Evolutionary conservation across 106 monocot genomes (phyloP), one percentile per base, ranked within the genome.

Genomic region (Vanilla planifolia): DNA sequence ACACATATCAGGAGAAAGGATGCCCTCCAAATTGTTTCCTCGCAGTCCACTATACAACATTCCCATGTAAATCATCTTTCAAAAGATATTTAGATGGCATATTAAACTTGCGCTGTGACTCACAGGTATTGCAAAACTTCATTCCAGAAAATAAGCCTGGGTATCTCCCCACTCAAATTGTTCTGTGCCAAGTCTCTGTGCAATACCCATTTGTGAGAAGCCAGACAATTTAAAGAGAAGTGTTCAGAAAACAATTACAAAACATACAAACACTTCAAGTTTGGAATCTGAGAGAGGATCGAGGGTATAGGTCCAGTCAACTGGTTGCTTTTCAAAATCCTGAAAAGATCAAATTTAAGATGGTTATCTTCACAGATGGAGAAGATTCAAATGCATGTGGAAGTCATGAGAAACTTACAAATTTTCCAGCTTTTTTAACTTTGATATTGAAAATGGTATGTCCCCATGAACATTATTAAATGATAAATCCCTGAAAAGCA

Each of bases 91-190:
- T n/a, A 17, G 1, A 45, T 7, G 46, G 4, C n/a, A 43, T 1
- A 30, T n/a, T 0, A 16, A 44, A 15, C 10, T 32, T 4, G 20
- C 8, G 39, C 1, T 4, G 29, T 20, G 17, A 74, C 86, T 85
- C 34, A 95, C 94, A 95, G 43, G 50, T 95, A 95, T 24, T 86
- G 86, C 55, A 95, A 55, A 61, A 90, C 90, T 76, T 95, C 95
- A 72, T 90, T 95, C 95, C 95, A 95, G 29, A 90, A 95, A 14
- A 95, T 90, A 3, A 95, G 83, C 55, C 89, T 64, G 9, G 95
- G 95, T 48, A 95, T 90, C 61, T 90, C 90, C 20, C 95, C 95
- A 65, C 71, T 90, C 70, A 96, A 43, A 13, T 81, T 86, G 43
- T 96, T 96, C 55, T 96, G 90, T 25, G 95, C 95, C 20, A 96